Evolutionary conservation across 805 yeast genomes (phyloP), one percentile per base, ranked within the genome.

Genomic region (Ogataea dorogensis): DNA sequence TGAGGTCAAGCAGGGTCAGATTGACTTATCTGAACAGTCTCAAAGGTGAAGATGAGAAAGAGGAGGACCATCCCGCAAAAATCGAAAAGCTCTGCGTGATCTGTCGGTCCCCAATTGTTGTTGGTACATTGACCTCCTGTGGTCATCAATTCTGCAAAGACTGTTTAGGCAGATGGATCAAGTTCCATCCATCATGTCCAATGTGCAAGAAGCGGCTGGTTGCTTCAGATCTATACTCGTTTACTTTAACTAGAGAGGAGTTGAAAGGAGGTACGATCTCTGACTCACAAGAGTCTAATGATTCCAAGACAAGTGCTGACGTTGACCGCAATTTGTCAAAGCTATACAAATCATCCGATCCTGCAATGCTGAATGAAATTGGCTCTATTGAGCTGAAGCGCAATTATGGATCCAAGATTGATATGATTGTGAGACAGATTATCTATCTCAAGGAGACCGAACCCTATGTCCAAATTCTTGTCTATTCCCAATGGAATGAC

Each of bases 121-220:
- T 78, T 24, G 98, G 98, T 0, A 73, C 93, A 0, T 65, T 93
- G 38, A 82, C 95, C 0, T 78, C 78, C 7, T 93, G 98, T 69
- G 98, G 98, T 0, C 98, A 93, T 60, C 79, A 79, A 48, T 93
- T 83, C 54, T 93, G 98, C 56, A 74, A 77, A 39, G 84, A 75
- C 1, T 93, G 98, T 58, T 65, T 93, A 23, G 70, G 64, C 13
- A 78, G 70, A 36, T 93, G 98, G 98, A 48, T 48, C 40, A 61
- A 59, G 14, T 65, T 65, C 11, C 73, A 73, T 24, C 55, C 61
- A 1, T 61, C 65, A 2, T 93, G 98, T 59, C 98, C 98, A 0
- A 68, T 88, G 47, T 93, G 98, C 62, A 86, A 86, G 42, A 61
- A 71, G 2, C 46, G 45, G 1, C 63, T 86, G 12, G 59, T 58